A percentile compares a stretch with the other conserved stretches of the same genome.
Conservation (phyloP, 2,329 filamentous ascomycete species). For the Epichloe festucae region DNA sequence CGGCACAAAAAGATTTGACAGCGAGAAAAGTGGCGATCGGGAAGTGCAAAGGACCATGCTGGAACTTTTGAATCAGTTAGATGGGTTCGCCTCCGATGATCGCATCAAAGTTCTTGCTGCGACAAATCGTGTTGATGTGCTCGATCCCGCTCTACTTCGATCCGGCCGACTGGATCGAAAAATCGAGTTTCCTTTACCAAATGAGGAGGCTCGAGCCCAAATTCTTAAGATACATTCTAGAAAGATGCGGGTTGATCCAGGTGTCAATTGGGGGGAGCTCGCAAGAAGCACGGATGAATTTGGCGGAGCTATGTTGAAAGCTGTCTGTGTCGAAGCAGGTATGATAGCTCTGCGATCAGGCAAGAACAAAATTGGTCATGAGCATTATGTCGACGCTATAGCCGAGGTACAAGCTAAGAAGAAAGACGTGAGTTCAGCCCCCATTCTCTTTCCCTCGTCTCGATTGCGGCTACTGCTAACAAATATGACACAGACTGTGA, state of each 20-base stretch:
- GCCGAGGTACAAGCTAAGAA: conserved; percentile 92
- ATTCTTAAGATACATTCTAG: conserved; percentile 95
- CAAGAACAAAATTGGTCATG: conserved; percentile 92
- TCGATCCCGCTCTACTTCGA: conserved; percentile 81
- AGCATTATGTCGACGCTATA: conserved; percentile 98
- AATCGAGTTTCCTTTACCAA: conserved; percentile 96
- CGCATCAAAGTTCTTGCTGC: conserved; percentile 92
- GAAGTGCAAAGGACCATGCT: conserved; percentile 99
- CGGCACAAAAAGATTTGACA: conserved; percentile 98
- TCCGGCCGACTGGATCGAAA: conserved; percentile 90
- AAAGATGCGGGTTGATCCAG: conserved; percentile 93
- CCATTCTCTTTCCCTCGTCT: too few relatives aligned
- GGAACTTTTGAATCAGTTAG: conserved; percentile 94
- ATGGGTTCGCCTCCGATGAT: conserved; percentile 94
- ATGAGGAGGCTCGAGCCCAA: conserved; percentile 93
- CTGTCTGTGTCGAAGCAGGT: conserved; percentile 94
- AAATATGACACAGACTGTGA: conserved; percentile 34
- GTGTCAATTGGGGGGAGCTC: conserved; percentile 90
- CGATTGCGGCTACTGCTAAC: conserved; percentile 1
- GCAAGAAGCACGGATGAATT: conserved; percentile 97
- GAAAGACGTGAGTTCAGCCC: conserved; percentile 55
- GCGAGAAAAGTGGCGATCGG: conserved; percentile 92
- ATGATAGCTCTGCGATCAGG: conserved; percentile 96
- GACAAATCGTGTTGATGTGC: conserved; percentile 86
- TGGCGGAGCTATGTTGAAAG: conserved; percentile 93